Percentiles rank a stretch among this genome's conserved stretches.
Evolutionary conservation across 345 rosid species (phyloP).

Genomic region (Turnera subulata): DNA sequence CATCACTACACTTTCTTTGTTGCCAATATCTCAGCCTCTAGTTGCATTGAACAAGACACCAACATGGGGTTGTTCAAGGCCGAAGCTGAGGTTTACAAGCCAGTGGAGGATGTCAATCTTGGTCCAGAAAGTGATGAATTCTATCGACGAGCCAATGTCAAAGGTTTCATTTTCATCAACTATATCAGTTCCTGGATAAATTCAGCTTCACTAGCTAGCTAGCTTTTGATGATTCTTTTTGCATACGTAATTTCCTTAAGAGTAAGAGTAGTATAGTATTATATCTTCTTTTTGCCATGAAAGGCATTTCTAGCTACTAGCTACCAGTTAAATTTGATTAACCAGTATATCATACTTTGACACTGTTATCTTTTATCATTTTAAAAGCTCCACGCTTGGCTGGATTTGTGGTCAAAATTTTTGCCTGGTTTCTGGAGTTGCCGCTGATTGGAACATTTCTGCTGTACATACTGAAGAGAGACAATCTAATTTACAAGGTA

Average conservation of each 20-base stretch:
- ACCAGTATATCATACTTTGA: too few relatives aligned
- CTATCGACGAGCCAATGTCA: conserved; percentile 54
- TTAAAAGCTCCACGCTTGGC: conserved; percentile 65
- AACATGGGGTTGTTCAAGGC: conserved; percentile 39
- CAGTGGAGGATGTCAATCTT: conserved; percentile 41
- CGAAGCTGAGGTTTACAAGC: conserved; percentile 39
- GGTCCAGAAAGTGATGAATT: conserved; percentile 37
- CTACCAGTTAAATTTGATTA: too few relatives aligned
- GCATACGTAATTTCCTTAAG: too few relatives aligned
- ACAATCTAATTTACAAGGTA: conserved; percentile 61
- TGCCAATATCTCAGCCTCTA: too few relatives aligned
- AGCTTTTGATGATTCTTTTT: too few relatives aligned
- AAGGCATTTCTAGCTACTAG: too few relatives aligned
- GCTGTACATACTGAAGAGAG: conserved; percentile 45
- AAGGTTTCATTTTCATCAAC: conserved; percentile 35
- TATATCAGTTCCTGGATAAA: too few relatives aligned
- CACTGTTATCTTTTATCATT: not conserved
- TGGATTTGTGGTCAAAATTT: conserved; percentile 53
- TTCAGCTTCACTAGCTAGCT: too few relatives aligned
- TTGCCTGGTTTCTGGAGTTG: conserved; percentile 58
- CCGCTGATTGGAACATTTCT: conserved; percentile 39
- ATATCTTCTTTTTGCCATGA: too few relatives aligned
- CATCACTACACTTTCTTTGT: too few relatives aligned
- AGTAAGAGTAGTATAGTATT: too few relatives aligned
- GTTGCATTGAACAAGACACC: too few relatives aligned